Evolutionary conservation across 805 yeast genomes (phyloP), one percentile per base, ranked within the genome.

Genomic region (Metschnikowia arizonensis): DNA sequence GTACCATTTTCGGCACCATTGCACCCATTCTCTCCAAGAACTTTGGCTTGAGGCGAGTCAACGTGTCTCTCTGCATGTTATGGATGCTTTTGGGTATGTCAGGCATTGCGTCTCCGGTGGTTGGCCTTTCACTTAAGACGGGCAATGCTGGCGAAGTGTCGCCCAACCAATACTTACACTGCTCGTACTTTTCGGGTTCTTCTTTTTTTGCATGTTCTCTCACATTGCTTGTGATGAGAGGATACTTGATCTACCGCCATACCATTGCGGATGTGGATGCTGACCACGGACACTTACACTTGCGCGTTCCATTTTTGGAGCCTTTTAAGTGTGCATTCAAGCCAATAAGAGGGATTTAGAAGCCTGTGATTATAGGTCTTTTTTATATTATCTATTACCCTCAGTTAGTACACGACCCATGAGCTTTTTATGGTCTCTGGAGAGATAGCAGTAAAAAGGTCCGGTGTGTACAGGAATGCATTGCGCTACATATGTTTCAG

Each of bases 131-230:
- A 9, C 64, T 82, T 38, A 78, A 78, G 46, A 47, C 53, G 18
- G 60, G 61, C 8, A 50, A 55, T 18, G 35, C 38, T 3, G 56
- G 53, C 1, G 49, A 42, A 19, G 59, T 59, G 19, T 68, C 67
- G 33, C 75, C 81, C 5, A 60, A 65, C 7, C 79, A 75, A 53
- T 83, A 81, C 61, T 55, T 62, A 18, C 55, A 77, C 49, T 78
- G 84, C 7, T 69, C 82, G 0, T 68, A 82, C 1, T 82, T 82
- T 58, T 76, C 81, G 17, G 88, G 88, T 0, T 57, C 67, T n/a
- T 64, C 76, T 4, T 82, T 76, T 57, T 47, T 77, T 17, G 77
- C 64, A 9, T 74, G 79, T 9, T 72, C 78, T 1, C 24, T 69
- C 1, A 45, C 60, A 17, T 59, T 79, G 33, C 60, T 74, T 43